Conservation (phyloP, 176 grass and related monocot genomes). For the Dactylis glomerata region DNA sequence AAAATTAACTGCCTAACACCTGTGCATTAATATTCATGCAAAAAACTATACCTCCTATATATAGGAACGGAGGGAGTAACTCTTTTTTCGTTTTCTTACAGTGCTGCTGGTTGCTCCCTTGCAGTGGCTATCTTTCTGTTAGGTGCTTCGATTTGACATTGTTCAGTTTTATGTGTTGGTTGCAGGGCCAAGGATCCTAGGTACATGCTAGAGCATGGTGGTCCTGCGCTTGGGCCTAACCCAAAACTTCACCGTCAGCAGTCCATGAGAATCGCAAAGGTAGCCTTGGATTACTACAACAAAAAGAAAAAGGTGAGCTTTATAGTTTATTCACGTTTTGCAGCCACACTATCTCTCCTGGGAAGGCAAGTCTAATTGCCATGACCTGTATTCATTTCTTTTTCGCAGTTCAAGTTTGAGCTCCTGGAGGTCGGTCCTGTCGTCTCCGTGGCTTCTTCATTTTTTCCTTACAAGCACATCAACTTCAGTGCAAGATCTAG, state of each 20-base stretch:
- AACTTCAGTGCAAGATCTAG: conserved; percentile 17
- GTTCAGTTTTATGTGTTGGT: not conserved
- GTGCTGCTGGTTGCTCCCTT: not conserved
- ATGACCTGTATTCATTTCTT: not conserved
- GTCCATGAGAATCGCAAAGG: not conserved
- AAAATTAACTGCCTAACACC: too few relatives aligned
- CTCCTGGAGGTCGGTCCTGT: conserved; percentile 4
- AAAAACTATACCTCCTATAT: too few relatives aligned
- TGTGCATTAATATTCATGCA: too few relatives aligned
- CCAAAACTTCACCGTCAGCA: not conserved
- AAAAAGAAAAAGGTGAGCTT: not conserved
- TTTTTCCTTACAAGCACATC: not conserved
- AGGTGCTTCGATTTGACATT: not conserved
- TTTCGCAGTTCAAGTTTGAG: conserved; percentile 1
- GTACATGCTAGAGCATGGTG: not conserved
- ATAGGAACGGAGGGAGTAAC: too few relatives aligned
- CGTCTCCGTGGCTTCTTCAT: not conserved
- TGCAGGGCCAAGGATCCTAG: not conserved
- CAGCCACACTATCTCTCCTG: not conserved
- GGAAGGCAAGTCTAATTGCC: not conserved
- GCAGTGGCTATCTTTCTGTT: not conserved
- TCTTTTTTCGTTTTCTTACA: too few relatives aligned
- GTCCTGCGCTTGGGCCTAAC: not conserved
- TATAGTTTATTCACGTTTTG: not conserved
- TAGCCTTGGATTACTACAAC: conserved; percentile 12